These are phyloP conservation scores for Herpetospermum pedunculosum DNA, from an alignment of 306 rosid genomes.

Conservation along the genomic window DNA sequence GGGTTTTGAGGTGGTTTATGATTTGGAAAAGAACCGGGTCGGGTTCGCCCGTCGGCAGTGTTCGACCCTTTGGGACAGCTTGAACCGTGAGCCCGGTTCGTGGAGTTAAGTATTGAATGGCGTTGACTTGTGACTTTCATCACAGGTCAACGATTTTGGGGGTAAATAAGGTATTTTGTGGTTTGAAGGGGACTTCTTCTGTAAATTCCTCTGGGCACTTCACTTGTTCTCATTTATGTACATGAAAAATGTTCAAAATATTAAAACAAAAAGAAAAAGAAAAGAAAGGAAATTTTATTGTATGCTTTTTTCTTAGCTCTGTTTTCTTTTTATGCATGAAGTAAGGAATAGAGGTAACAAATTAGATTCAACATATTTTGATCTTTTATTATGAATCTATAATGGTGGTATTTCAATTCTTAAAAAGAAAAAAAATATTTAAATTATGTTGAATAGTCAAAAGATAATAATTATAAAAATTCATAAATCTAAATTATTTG, in stretches of 20 bases:
- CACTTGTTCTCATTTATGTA: conserved; percentile 5
- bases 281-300: neutral
- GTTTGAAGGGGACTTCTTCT: neutral
- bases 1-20: conserved; percentile 80
- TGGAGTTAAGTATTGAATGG: neutral
- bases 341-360: neutral
- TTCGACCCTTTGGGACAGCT: conserved; percentile 65
- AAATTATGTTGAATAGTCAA: neutral
- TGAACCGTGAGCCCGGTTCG: conserved; percentile 16
- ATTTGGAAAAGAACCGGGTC: conserved; percentile 54
- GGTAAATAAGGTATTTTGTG: neutral
- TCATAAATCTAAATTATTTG: neutral
- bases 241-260: neutral
- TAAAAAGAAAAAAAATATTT: too few relatives aligned
- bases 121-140: neutral
- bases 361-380: too few relatives aligned
- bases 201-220: conserved; percentile 8
- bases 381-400: too few relatives aligned
- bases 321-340: neutral
- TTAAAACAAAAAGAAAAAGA: neutral
- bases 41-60: conserved; percentile 83
- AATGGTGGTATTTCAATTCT: too few relatives aligned
- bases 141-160: neutral
- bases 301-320: neutral
- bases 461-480: neutral